Evolutionary conservation across 2,329 filamentous ascomycete species (phyloP), one percentile per base, ranked within the genome.

Genomic region (Ophiocordyceps camponoti-floridani): DNA sequence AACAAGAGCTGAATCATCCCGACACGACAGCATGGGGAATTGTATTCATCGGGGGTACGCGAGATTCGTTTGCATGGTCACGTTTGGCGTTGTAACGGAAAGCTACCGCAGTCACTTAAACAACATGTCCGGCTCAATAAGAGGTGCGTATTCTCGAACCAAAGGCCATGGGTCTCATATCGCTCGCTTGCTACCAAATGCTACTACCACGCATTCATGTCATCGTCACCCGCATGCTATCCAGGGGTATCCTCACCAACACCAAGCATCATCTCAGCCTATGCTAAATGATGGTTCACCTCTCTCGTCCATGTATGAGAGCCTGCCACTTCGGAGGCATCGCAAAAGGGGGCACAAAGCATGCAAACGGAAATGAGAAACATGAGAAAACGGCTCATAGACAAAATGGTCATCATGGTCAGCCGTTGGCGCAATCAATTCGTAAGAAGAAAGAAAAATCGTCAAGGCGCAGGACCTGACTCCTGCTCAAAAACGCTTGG

Each of bases 1-100:
- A 57, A 46, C 18, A 57, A 60, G 45, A 50, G 47, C 7, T 61
- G 37, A 49, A 14, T 23, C 5, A 23, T 23, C 5, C 23, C 23
- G 23, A 38, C 23, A 28, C 40, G 11, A 11, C 11, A 3, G 23
- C 23, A 11, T 3, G 41, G n/a, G n/a, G n/a, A n/a, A n/a, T n/a
- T n/a, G n/a, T n/a, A n/a, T n/a, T n/a, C n/a, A n/a, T n/a, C n/a
- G n/a, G n/a, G n/a, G n/a, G n/a, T n/a, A n/a, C n/a, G n/a, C n/a
- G n/a, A n/a, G n/a, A n/a, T n/a, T n/a, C 16, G 3, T 42, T n/a
- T 11, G 9, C 23, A 16, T n/a, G 14, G 23, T 23, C 23, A 23
- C 5, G 5, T 23, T 23, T 23, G 23, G 23, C 23, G 23, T 23
- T 23, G 23, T 3, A 23, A 23, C 3, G 23, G 23, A 23, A 23